Evolutionary conservation across 495 filamentous ascomycete genomes (phyloP).

Genomic region (Neurospora discreta): DNA sequence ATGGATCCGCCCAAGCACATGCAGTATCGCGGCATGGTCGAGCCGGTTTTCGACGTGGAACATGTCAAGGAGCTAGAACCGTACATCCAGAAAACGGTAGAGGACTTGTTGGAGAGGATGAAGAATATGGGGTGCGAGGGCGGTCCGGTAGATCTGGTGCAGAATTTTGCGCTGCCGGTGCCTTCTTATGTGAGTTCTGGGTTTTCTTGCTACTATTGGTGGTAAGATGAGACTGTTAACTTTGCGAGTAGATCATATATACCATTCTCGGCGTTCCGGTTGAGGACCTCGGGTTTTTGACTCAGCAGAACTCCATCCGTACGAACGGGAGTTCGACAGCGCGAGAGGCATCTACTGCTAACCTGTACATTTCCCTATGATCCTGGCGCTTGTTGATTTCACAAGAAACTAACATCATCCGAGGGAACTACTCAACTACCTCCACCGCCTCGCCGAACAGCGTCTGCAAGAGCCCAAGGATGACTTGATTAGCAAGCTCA

Average conservation of each 20-base stretch:
- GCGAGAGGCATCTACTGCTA: conserved; percentile 28
- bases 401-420: background rate
- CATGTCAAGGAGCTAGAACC: conserved; percentile 27
- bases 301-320: conserved; percentile 30
- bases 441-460: conserved; percentile 26
- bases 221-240: too few species aligned
- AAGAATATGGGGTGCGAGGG: conserved; percentile 15
- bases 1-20: conserved; percentile 37
- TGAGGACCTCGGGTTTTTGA: conserved; percentile 33
- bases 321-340: conserved; percentile 33
- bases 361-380: conserved; percentile 12
- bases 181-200: conserved; percentile 26
- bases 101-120: conserved; percentile 26
- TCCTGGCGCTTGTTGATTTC: too few species aligned
- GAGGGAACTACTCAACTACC: conserved; percentile 29
- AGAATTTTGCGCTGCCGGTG: conserved; percentile 33
- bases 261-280: conserved; percentile 36
- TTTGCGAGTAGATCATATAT: conserved; percentile 31
- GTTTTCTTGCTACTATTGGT: too few species aligned
- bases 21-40: conserved; percentile 33
- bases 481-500: conserved; percentile 33
- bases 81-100: conserved; percentile 33
- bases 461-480: conserved; percentile 24
- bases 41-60: conserved; percentile 26
- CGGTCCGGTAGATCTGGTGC: conserved; percentile 30